Conservation (phyloP, 2,329 filamentous ascomycete species). For the Fusarium robinianum region DNA sequence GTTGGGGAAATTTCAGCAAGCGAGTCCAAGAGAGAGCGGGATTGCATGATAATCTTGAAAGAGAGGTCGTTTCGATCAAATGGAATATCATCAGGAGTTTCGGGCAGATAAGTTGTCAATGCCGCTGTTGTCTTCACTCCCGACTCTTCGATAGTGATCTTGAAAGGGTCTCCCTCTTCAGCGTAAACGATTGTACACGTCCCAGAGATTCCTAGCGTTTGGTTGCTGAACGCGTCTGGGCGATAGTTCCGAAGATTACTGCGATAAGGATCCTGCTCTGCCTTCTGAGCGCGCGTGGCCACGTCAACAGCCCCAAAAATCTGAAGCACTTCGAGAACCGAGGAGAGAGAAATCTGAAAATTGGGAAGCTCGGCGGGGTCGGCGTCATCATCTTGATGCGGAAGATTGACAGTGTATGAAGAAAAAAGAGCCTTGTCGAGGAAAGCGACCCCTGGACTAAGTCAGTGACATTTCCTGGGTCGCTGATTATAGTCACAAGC, state of each 20-base stretch:
- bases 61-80: constrained; percentile 79
- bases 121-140: constrained; percentile 89
- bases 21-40: constrained; percentile 71
- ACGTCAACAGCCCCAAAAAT: constrained; percentile 89
- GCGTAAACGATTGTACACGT: constrained; percentile 84
- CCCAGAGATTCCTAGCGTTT: constrained; percentile 80
- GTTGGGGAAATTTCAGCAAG: constrained; percentile 71
- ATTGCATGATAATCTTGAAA: constrained; percentile 95
- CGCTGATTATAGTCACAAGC: neutral
- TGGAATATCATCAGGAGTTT: constrained; percentile 78
- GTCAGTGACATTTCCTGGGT: constrained; percentile 10
- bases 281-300: constrained; percentile 59
- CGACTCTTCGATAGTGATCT: constrained; percentile 82
- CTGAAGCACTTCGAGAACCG: constrained; percentile 90
- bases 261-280: constrained; percentile 63
- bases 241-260: constrained; percentile 66
- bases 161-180: constrained; percentile 75
- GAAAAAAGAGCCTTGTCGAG: constrained; percentile 89
- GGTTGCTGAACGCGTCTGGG: constrained; percentile 79
- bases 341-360: constrained; percentile 86
- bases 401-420: constrained; percentile 72
- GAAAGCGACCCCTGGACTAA: constrained; percentile 61
- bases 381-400: constrained; percentile 43
- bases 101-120: constrained; percentile 83
- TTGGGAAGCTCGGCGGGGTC: constrained; percentile 58